These are phyloP conservation scores for Baudoinia panamericana DNA, from an alignment of 495 filamentous ascomycete genomes.

Conservation along the genomic window DNA sequence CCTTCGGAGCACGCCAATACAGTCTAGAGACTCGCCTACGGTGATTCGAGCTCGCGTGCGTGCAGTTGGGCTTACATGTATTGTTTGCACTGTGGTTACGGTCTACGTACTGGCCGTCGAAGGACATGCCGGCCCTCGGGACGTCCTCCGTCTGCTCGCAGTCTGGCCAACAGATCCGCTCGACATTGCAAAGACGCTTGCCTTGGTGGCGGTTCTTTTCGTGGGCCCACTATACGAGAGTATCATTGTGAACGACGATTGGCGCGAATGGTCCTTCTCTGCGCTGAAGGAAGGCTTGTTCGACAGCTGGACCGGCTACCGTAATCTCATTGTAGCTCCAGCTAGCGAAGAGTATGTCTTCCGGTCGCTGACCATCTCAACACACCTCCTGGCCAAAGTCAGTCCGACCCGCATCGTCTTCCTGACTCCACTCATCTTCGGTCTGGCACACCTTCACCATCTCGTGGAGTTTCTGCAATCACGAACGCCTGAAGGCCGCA, in stretches of 20 bases:
- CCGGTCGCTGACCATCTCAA: constrained; percentile 67
- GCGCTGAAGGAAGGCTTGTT: constrained; percentile 16
- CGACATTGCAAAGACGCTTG: constrained; percentile 45
- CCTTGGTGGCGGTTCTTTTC: constrained; percentile 70
- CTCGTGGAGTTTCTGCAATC: constrained; percentile 66
- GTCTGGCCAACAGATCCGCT: constrained; percentile 56
- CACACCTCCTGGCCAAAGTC: constrained; percentile 58
- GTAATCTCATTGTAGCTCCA: constrained; percentile 56
- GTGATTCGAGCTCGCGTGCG: constrained; percentile 80
- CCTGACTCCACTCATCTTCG: constrained; percentile 77
- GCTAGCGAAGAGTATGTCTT: constrained; percentile 90
- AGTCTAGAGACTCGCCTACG: constrained; percentile 76
- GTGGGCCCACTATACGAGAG: constrained; percentile 69
- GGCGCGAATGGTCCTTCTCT: constrained; percentile 47
- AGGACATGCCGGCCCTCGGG: constrained; percentile 33
- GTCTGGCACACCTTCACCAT: constrained; percentile 89
- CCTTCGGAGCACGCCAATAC: constrained; percentile 66
- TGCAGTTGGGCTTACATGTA: constrained; percentile 58
- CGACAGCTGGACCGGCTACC: constrained; percentile 39
- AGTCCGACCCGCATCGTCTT: constrained; percentile 44
- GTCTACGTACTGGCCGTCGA: constrained; percentile 43
- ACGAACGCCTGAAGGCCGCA: constrained; percentile 26
- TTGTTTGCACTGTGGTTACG: constrained; percentile 46
- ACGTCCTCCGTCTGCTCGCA: constrained; percentile 54
- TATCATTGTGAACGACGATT: constrained; percentile 55